These are phyloP conservation scores for Phytophthora ohioensis DNA, from an alignment of 352 stramenopile genomes.

Conservation along the genomic window DNA sequence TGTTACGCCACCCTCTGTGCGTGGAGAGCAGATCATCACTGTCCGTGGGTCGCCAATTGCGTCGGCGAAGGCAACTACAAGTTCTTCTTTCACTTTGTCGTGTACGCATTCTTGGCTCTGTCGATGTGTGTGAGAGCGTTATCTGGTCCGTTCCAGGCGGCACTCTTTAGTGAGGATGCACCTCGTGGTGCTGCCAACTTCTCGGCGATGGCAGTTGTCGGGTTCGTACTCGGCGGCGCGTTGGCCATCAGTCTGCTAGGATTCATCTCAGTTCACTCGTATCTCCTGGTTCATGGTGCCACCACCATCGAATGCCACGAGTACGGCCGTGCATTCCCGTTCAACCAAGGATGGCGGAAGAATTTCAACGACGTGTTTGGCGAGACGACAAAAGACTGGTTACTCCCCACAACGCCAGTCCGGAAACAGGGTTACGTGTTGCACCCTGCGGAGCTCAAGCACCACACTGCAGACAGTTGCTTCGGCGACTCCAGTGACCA, in stretches of 20 bases:
- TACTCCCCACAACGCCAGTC: conserved; percentile 52
- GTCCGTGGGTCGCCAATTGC: conserved; percentile 95
- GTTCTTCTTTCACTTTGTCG: conserved; percentile 89
- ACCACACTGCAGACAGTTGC: conserved; percentile 54
- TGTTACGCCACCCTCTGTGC: conserved; percentile 4
- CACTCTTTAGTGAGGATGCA: conserved; percentile 33
- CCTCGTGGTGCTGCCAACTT: conserved; percentile 36
- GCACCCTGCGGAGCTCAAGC: conserved; percentile 56
- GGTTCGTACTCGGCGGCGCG: conserved; percentile 74
- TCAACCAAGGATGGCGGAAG: conserved; percentile 70
- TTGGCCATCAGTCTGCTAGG: conserved; percentile 74
- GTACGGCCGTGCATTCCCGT: conserved; percentile 71
- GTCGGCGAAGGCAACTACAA: conserved; percentile 89
- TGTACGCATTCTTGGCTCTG: conserved; percentile 76
- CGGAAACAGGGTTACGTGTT: conserved; percentile 36
- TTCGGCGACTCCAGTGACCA: conserved; percentile 56
- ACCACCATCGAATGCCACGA: conserved; percentile 87
- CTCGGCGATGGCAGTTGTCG: conserved; percentile 63
- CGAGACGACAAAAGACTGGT: conserved; percentile 59
- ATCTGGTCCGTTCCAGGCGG: conserved; percentile 56
- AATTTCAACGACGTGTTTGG: conserved; percentile 71
- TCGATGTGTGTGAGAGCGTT: conserved; percentile 67
- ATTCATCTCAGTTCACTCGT: conserved; percentile 80
- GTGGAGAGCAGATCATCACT: conserved; percentile 95
- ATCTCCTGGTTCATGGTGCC: conserved; percentile 67